These are phyloP conservation scores for Paraglomus brasilianum DNA, from an alignment of 192 early-diverging fungal genomes.

Conservation along the genomic window DNA sequence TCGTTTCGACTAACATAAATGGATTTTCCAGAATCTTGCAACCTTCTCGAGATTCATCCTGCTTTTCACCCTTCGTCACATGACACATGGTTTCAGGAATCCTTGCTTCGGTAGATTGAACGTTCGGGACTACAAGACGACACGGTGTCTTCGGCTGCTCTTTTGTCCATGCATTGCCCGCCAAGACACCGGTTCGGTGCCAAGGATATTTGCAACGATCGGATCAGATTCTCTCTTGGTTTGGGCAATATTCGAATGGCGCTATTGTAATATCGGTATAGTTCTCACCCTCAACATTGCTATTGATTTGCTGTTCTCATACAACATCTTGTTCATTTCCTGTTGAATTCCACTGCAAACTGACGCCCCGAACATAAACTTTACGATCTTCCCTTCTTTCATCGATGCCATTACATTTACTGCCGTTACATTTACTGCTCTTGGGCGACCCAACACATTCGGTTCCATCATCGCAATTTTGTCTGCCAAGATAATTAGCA, in stretches of 20 bases:
- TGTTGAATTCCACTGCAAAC: neutral
- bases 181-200: neutral
- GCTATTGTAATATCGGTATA: neutral
- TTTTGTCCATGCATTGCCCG: too few species aligned
- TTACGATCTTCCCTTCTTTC: conserved; percentile 22
- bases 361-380: conserved; percentile 21
- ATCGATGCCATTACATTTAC: conserved; percentile 24
- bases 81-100: too few species aligned
- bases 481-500: conserved; percentile 2
- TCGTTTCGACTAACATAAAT: conserved; percentile 18
- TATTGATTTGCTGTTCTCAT: conserved; percentile 10
- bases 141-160: neutral
- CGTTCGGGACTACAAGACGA: neutral
- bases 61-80: too few species aligned
- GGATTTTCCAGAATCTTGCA: too few species aligned
- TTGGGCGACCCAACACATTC: neutral
- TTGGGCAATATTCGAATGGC: conserved; percentile 1
- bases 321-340: too few species aligned
- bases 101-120: neutral
- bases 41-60: too few species aligned
- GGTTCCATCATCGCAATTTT: conserved; percentile 16
- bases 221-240: too few species aligned
- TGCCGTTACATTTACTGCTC: too few species aligned
- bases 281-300: neutral
- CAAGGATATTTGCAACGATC: too few species aligned